These are phyloP conservation scores for Colletotrichum eremochloae DNA, from an alignment of 2,329 filamentous ascomycete genomes.

Conservation along the genomic window DNA sequence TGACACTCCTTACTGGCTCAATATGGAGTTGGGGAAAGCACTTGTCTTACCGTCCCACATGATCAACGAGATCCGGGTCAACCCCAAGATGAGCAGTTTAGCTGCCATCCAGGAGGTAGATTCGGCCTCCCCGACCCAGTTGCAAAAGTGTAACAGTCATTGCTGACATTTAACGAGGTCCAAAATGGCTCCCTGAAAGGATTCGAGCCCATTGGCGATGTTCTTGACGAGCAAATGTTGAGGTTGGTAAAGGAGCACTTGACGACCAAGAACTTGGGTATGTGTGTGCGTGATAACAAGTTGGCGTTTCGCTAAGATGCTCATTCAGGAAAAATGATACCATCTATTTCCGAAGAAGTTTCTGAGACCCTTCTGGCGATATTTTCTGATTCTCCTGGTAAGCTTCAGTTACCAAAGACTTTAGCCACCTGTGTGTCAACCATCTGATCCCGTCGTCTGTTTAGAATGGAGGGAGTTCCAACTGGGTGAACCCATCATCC, in stretches of 20 bases:
- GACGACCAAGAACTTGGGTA: constrained; percentile 7
- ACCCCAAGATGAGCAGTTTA: neutral
- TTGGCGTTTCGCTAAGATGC: too few relatives aligned
- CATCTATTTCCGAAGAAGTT: constrained; percentile 2
- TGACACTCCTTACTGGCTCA: neutral
- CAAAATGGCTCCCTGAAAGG: neutral
- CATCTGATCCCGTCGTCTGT: too few relatives aligned
- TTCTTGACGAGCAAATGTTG: neutral
- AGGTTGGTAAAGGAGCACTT: neutral
- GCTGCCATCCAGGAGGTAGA: constrained; percentile 1
- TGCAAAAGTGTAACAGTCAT: too few relatives aligned
- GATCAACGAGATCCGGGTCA: constrained; percentile 2
- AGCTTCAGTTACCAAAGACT: neutral
- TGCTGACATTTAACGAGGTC: neutral
- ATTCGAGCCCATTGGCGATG: constrained; percentile 1
- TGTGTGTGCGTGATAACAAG: neutral
- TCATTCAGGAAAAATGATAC: neutral
- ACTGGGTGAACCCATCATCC: neutral
- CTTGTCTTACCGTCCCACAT: neutral
- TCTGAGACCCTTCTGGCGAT: neutral
- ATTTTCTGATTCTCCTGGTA: neutral
- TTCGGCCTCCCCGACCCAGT: neutral
- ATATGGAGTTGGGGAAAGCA: neutral
- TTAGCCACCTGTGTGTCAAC: too few relatives aligned
- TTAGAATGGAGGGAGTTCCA: neutral